Conservation (phyloP, 2,329 filamentous ascomycete genomes). For the Alternaria hordeiaustralica region DNA sequence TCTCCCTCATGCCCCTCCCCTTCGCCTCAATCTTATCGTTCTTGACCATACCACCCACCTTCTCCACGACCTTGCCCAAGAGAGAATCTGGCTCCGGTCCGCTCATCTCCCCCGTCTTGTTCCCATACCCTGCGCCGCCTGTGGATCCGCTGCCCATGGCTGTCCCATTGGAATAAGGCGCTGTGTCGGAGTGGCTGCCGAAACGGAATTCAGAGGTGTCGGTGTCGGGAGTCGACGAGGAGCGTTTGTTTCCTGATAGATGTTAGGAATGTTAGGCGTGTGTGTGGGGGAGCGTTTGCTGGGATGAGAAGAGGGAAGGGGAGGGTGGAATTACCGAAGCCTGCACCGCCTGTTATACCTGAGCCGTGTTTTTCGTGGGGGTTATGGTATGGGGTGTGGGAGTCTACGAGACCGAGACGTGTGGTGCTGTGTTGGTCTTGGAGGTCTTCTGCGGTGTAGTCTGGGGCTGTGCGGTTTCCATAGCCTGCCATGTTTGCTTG, state of each 20-base stretch:
- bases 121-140: slow-evolving; percentile 48
- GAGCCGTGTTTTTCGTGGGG: slow-evolving; percentile 39
- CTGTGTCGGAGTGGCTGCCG: slow-evolving; percentile 26
- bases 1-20: slow-evolving; percentile 60
- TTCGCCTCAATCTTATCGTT: slow-evolving; percentile 58
- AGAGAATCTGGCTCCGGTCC: slow-evolving; percentile 51
- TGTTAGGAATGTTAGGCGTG: neutral
- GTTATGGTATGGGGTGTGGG: slow-evolving; percentile 35
- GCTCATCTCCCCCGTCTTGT: slow-evolving; percentile 44
- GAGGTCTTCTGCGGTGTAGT: slow-evolving; percentile 24
- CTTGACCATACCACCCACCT: slow-evolving; percentile 59
- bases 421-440: slow-evolving; percentile 33
- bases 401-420: slow-evolving; percentile 35
- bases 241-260: slow-evolving; percentile 43
- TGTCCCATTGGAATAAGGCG: slow-evolving; percentile 32
- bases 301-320: neutral
- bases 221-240: slow-evolving; percentile 7
- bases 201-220: slow-evolving; percentile 20
- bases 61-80: slow-evolving; percentile 65
- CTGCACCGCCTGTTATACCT: slow-evolving; percentile 42
- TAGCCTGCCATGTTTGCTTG: slow-evolving; percentile 41
- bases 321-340: slow-evolving; percentile 27
- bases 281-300: neutral
- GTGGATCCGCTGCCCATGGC: slow-evolving; percentile 41
- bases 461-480: slow-evolving; percentile 43